Percentiles rank a stretch among this genome's conserved stretches.
phyloP scores from a whole-genome alignment of 2,329 filamentous ascomycete genomes.

The Diaporthe amygdali region DNA sequence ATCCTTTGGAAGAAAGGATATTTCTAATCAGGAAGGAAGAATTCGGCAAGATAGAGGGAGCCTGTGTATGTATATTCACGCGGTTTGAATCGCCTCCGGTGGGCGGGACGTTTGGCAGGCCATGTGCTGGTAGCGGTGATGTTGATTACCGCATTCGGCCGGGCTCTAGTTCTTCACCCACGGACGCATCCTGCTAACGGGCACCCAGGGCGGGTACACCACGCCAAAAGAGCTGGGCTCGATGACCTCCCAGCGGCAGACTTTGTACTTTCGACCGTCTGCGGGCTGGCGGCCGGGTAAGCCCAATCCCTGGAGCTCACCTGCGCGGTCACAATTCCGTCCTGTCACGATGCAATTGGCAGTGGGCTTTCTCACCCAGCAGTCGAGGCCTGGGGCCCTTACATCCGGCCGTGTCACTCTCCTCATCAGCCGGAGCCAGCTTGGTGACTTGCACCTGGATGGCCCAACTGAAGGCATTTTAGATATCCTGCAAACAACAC shows the following conservation, averaged over 20 bases:
- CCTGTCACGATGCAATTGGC: constrained; percentile 24
- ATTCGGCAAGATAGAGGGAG: constrained; percentile 10
- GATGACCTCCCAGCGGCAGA: constrained; percentile 15
- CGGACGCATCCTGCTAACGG: constrained; percentile 23
- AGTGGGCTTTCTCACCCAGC: not conserved
- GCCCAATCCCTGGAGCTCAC: not conserved
- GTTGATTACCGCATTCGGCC: constrained; percentile 28
- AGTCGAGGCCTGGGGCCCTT: not conserved
- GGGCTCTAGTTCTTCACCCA: constrained; percentile 19
- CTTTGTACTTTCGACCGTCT: constrained; percentile 18
- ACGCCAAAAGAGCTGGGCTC: constrained; percentile 12
- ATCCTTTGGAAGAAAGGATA: constrained; percentile 17
- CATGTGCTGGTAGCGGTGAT: constrained; percentile 25
- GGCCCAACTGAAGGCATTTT: not conserved
- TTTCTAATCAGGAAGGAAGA: constrained; percentile 9
- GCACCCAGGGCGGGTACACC: not conserved
- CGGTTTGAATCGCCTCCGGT: constrained; percentile 16
- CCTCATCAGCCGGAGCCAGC: constrained; percentile 7
- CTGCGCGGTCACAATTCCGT: not conserved
- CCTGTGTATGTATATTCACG: constrained; percentile 28
- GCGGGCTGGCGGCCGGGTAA: constrained; percentile 5
- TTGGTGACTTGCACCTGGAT: not conserved
- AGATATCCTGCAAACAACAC: constrained; percentile 16
- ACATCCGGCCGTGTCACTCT: not conserved
- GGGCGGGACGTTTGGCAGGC: constrained; percentile 20